Conservation (phyloP, 345 rosid species). For the Sisymbrium altissimum region DNA sequence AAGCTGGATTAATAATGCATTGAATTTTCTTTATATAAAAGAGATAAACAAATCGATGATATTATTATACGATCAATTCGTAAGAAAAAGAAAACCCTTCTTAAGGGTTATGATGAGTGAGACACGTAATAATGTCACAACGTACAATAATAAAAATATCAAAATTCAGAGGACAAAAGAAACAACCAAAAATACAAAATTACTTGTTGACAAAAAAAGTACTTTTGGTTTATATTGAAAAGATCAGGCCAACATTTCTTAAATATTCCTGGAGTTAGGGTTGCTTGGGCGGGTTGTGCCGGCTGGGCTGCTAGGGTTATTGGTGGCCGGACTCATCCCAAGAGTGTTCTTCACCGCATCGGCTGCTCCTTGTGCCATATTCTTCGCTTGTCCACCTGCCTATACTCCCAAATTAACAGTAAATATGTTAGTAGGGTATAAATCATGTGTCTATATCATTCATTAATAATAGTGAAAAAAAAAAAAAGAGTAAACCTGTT, state of each 20-base stretch:
- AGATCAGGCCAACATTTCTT: background rate
- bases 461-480: background rate
- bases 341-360: constrained; percentile 46
- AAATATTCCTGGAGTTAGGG: constrained; percentile 10
- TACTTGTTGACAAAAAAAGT: too few species aligned
- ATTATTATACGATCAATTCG: background rate
- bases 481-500: constrained; percentile 30
- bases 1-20: background rate
- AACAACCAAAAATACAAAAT: background rate
- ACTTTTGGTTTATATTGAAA: background rate
- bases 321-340: constrained; percentile 37
- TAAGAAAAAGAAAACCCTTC: background rate
- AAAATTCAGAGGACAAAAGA: background rate
- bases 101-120: background rate
- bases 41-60: background rate
- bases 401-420: constrained; percentile 17
- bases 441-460: background rate
- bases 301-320: constrained; percentile 24
- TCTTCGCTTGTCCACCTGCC: constrained; percentile 50
- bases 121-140: background rate
- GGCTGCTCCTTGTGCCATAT: constrained; percentile 53
- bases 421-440: background rate
- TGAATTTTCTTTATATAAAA: background rate
- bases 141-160: constrained; percentile 3
- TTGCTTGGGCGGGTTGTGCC: constrained; percentile 16